A percentile compares a stretch with the other conserved stretches of the same genome.
Evolutionary conservation across 192 early-diverging fungal genomes (phyloP).

Genomic region (Entomortierella chlamydospora): DNA sequence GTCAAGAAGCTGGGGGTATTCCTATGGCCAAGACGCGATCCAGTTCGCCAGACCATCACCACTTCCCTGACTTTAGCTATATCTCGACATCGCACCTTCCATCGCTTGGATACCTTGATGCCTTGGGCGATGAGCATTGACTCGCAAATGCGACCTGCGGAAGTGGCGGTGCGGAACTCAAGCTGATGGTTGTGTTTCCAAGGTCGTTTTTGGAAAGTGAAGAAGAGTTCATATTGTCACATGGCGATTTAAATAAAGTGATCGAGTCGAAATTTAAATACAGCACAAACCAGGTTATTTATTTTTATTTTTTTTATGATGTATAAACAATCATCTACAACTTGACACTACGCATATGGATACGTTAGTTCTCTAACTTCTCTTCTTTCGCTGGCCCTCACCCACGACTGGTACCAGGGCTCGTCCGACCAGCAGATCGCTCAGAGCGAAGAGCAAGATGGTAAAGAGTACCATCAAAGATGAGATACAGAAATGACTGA

Average conservation of each 20-base stretch:
- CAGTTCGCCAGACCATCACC: slow-evolving; percentile 49
- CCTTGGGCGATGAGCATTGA: too few species aligned
- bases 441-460: slow-evolving; percentile 85
- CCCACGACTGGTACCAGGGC: slow-evolving; percentile 48
- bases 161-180: too few species aligned
- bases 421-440: slow-evolving; percentile 67
- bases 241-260: not conserved
- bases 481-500: slow-evolving; percentile 95
- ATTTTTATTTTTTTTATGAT: not conserved
- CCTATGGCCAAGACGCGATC: slow-evolving; percentile 53
- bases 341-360: too few species aligned
- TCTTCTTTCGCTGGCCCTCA: slow-evolving; percentile 45
- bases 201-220: too few species aligned
- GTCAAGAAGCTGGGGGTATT: slow-evolving; percentile 33
- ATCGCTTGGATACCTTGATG: slow-evolving; percentile 26
- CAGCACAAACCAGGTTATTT: too few species aligned
- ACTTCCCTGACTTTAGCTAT: slow-evolving; percentile 53
- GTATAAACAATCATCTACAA: too few species aligned
- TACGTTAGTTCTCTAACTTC: slow-evolving; percentile 23
- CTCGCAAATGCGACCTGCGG: too few species aligned
- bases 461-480: slow-evolving; percentile 93
- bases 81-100: slow-evolving; percentile 45
- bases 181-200: too few species aligned
- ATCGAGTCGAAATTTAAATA: too few species aligned
- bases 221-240: too few species aligned